These are phyloP conservation scores for Candida sanyaensis DNA, from an alignment of 1,139 yeast genomes.

Conservation along the genomic window DNA sequence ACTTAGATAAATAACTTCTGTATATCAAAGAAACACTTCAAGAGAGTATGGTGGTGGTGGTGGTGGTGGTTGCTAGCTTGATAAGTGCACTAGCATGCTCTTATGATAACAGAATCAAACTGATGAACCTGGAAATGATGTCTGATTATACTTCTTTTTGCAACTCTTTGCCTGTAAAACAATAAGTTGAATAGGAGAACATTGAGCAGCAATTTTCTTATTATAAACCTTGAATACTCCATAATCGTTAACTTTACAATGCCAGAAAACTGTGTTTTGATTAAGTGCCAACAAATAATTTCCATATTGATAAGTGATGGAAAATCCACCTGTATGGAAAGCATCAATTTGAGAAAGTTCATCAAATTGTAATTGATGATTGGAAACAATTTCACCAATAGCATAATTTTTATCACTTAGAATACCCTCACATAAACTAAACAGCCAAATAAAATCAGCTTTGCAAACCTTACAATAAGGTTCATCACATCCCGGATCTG, in stretches of 20 bases:
- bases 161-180: conserved; percentile 1
- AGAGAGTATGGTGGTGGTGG: too few relatives aligned
- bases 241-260: conserved; percentile 6
- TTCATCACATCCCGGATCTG: neutral
- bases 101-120: neutral
- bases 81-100: too few relatives aligned
- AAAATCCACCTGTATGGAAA: conserved; percentile 14
- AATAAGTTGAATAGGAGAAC: conserved; percentile 8
- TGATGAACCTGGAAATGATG: neutral
- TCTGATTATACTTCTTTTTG: neutral
- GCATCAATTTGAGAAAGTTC: neutral
- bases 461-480: conserved; percentile 6
- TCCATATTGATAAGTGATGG: conserved; percentile 10
- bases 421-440: conserved; percentile 53
- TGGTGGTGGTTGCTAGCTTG: too few relatives aligned
- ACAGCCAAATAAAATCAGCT: conserved; percentile 3
- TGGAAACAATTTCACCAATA: conserved; percentile 5
- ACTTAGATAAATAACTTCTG: neutral
- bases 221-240: conserved; percentile 6
- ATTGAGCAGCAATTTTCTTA: conserved; percentile 2
- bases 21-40: too few relatives aligned
- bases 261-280: conserved; percentile 7
- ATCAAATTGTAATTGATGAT: conserved; percentile 7
- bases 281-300: conserved; percentile 22
- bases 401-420: conserved; percentile 17